These are phyloP conservation scores for Mycena indigotica DNA, from an alignment of 768 basidiomycete species.

Conservation along the genomic window DNA sequence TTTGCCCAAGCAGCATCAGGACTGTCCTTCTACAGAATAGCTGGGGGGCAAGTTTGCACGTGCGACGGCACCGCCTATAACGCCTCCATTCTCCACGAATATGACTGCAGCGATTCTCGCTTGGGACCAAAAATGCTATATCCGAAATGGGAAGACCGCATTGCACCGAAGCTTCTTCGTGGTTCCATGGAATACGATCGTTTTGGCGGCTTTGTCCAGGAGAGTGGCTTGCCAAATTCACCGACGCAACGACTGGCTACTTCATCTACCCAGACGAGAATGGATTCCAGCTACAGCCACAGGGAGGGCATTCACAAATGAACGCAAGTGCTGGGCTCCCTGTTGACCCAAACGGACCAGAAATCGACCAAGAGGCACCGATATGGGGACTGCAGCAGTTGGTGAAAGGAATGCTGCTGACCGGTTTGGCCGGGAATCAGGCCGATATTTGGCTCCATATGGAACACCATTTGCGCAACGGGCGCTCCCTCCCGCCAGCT, in stretches of 20 bases:
- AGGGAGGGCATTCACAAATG: too few relatives aligned
- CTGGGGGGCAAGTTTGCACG: too few relatives aligned
- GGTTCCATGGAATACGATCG: slow-evolving; percentile 7
- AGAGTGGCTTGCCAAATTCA: slow-evolving; percentile 9
- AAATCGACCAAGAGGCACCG: background rate
- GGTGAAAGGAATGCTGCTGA: slow-evolving; percentile 5
- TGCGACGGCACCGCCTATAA: background rate
- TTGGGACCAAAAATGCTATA: slow-evolving; percentile 4
- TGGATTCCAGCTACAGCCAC: slow-evolving; percentile 16
- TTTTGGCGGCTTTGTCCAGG: slow-evolving; percentile 17
- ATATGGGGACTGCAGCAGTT: slow-evolving; percentile 15
- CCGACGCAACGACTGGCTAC: background rate
- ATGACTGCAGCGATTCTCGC: slow-evolving; percentile 5
- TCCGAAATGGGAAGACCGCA: background rate
- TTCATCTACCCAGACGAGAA: background rate
- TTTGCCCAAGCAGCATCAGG: too few relatives aligned
- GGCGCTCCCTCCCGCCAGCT: slow-evolving; percentile 9
- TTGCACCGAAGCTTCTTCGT: background rate
- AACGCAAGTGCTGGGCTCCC: too few relatives aligned
- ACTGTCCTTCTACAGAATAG: too few relatives aligned
- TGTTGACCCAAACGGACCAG: too few relatives aligned
- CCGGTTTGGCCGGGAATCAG: slow-evolving; percentile 12
- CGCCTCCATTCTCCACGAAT: background rate
- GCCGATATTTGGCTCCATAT: slow-evolving; percentile 12
- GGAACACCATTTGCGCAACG: slow-evolving; percentile 17